These are phyloP conservation scores for Talaromyces islandicus DNA, from an alignment of 2,329 filamentous ascomycete genomes.

Conservation along the genomic window DNA sequence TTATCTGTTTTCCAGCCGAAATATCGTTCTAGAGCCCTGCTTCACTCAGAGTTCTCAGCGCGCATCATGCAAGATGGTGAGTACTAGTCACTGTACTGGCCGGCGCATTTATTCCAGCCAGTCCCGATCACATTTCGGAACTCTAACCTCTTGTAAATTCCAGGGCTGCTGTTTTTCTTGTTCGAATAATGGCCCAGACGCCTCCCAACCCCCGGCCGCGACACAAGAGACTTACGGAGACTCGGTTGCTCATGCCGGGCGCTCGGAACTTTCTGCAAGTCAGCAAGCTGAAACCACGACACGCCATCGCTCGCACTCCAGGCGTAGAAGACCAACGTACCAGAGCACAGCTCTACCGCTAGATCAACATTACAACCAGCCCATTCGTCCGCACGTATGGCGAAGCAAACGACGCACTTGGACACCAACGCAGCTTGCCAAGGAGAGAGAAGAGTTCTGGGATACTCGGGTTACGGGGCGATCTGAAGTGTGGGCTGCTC, in stretches of 20 bases:
- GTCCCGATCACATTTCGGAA: background rate
- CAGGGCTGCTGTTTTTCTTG: constrained; percentile 37
- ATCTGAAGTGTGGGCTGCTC: constrained; percentile 71
- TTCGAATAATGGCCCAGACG: constrained; percentile 26
- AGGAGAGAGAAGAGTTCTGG: constrained; percentile 78
- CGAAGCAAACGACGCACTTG: constrained; percentile 57
- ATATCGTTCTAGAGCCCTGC: background rate
- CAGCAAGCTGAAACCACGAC: constrained; percentile 13
- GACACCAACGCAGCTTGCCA: constrained; percentile 63
- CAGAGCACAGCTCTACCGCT: constrained; percentile 25
- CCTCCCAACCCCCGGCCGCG: constrained; percentile 19
- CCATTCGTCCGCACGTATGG: constrained; percentile 63
- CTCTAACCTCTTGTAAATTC: background rate
- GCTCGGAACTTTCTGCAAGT: constrained; percentile 11
- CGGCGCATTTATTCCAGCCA: background rate
- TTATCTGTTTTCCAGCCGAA: background rate
- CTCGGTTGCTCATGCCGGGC: constrained; percentile 12
- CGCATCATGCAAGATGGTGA: constrained; percentile 31
- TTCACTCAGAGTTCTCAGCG: constrained; percentile 10
- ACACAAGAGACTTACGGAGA: constrained; percentile 20
- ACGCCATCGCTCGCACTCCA: constrained; percentile 9
- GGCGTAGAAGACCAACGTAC: constrained; percentile 5
- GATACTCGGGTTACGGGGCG: constrained; percentile 78
- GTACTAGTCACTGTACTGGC: constrained; percentile 8
- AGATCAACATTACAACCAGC: constrained; percentile 62